Evolutionary conservation across 352 stramenopile genomes (phyloP), one percentile per base, ranked within the genome.

Genomic region (Pseudoperonospora humuli): DNA sequence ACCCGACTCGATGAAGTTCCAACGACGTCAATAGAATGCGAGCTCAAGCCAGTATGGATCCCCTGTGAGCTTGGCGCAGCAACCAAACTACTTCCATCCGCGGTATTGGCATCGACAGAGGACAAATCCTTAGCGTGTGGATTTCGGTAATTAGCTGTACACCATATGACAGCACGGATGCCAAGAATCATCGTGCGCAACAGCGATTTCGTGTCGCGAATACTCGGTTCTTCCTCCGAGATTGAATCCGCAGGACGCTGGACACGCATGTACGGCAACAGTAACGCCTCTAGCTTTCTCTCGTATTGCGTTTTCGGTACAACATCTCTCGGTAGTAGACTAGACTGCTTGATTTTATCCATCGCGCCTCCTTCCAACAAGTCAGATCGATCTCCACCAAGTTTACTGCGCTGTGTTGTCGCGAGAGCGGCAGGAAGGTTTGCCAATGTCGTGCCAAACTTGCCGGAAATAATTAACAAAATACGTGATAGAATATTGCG

Each of bases 91-190:
- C 46, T 56, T 36, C 42, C 57, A 39, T 72, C 69, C 20, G 59
- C 40, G 31, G 62, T 50, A 15, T 66, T 67, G 0, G 77, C 73
- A 36, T 93, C 82, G 20, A 86, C 84, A 0, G 70, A 86, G 11
- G 77, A 89, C 37, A 93, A 36, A 56, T 95, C 54, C 59, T 92
- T 83, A 28, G 75, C 82, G 13, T 90, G 67, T n/a, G 83, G 79
- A 45, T 93, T 93, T 17, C 83, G 76, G 49, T 94, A 94, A 64
- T 96, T 96, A 25, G 79, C 83, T 9, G 97, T 97, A 64, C 95
- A 99, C 87, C 92, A 99, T 39, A 99, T 96, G 4, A 99, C 74
- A 7, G 92, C 98, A 45, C 98, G 97, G 28, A 98, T 89, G 10
- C 96, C 96, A n/a, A 97, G 61, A 36, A 99, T 96, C 75, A 99